These are phyloP conservation scores for Erodium texanum DNA, from an alignment of 441 rosid species.

Conservation along the genomic window DNA sequence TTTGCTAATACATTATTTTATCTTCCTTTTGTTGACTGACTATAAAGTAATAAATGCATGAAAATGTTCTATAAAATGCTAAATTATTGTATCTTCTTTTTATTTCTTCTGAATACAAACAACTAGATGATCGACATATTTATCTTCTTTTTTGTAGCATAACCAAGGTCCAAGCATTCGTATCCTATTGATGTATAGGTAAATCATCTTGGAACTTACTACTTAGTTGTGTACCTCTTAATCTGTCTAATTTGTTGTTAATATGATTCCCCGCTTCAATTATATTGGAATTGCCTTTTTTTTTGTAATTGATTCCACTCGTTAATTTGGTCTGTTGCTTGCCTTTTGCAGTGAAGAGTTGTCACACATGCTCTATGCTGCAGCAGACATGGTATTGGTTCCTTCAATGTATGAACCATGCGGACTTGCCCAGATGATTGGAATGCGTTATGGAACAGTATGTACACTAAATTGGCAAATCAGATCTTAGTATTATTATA, in stretches of 20 bases:
- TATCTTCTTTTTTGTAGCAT: constrained; percentile 28
- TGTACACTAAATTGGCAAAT: constrained; percentile 15
- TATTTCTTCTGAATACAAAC: neutral
- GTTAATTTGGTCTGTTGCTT: constrained; percentile 8
- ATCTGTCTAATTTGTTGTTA: neutral
- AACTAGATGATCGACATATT: constrained; percentile 4
- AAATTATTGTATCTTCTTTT: neutral
- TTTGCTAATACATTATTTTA: too few relatives aligned
- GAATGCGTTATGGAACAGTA: constrained; percentile 56
- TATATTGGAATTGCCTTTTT: too few relatives aligned
- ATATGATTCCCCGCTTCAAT: too few relatives aligned
- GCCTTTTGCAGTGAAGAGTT: constrained; percentile 39
- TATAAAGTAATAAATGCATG: too few relatives aligned
- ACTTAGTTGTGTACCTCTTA: neutral
- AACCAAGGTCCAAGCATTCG: constrained; percentile 36
- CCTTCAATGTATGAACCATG: constrained; percentile 58
- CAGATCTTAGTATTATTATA: neutral
- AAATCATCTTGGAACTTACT: constrained; percentile 9
- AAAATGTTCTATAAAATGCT: neutral
- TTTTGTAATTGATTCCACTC: neutral
- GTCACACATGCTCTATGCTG: constrained; percentile 58
- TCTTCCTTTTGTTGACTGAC: too few relatives aligned
- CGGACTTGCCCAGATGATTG: constrained; percentile 59
- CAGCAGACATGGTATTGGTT: constrained; percentile 50
- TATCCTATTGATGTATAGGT: constrained; percentile 47